Base-by-base conservation (phyloP, 176 grass and related monocot species). In the Bothriochloa decipiens region DNA sequence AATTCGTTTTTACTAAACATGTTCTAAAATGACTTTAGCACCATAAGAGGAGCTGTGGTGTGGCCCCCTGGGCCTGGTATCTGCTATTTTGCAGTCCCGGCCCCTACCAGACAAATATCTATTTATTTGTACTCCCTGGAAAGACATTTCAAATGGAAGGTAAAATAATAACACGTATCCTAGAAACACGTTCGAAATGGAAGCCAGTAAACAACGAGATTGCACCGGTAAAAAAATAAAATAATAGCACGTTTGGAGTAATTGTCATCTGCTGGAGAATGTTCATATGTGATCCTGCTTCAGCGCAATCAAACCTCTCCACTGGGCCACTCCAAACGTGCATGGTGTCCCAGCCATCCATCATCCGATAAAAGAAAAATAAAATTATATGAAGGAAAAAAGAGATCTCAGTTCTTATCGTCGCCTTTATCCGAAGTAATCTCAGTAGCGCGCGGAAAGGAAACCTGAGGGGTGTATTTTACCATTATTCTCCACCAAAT, bases 361-460 rank as follows among this genome's bases (percentile, higher is more conserved):
- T 61, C n/a, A 61, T 61, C n/a, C 3, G 9, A 60, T 60, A 61
- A 58, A 58, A 58, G 8, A 10, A 61, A 25, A 61, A 8, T 23
- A 61, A 61, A 61, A 61, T 61, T n/a, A 61, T n/a, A 60, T 61
- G 57, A 61, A 20, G 4, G 4, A 22, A 23, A 60, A 57, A 61
- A 25, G n/a, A 4, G 3, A 61, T 25, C 80, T 80, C 57, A 72
- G 46, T 61, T 88, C 53, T 26, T 79, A 85, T 76, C 72, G 57
- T 60, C 26, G 69, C 45, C 25, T 26, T 81, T 65, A 16, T 81
- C 62, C 67, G 83, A 84, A 76, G 70, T 87, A 50, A 85, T 84
- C 55, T 79, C 22, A 29, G 5, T 23, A 41, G 79, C 18, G n/a
- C n/a, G n/a, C n/a, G 9, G 27, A 63, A 86, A 79, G 36, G 41